Conservation (phyloP, 768 basidiomycete species). For the Lactifluus piperatus region DNA sequence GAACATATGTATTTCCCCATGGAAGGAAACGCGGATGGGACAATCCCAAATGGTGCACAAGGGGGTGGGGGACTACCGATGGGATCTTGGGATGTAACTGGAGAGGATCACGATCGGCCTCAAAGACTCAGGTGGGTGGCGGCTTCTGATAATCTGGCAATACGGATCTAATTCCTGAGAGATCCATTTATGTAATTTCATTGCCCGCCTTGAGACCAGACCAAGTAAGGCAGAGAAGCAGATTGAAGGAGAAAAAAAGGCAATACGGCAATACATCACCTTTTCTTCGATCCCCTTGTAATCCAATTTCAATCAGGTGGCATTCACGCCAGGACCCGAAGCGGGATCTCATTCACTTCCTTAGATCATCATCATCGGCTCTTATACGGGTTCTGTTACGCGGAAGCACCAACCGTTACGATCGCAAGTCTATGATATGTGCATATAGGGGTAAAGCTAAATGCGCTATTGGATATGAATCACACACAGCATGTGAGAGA, state of each 20-base stretch:
- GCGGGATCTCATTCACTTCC: neutral
- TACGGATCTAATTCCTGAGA: constrained; percentile 2
- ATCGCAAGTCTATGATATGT: constrained; percentile 1
- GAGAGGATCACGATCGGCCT: constrained; percentile 12
- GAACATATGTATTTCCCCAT: neutral
- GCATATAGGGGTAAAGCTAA: constrained; percentile 7
- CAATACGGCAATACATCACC: neutral
- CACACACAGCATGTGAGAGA: constrained; percentile 3
- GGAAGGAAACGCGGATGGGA: neutral
- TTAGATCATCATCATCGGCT: constrained; percentile 5
- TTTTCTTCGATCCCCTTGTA: neutral
- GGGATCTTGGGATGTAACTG: constrained; percentile 4
- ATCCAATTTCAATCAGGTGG: neutral
- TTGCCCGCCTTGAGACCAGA: neutral
- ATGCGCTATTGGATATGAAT: constrained; percentile 8
- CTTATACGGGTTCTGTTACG: constrained; percentile 1
- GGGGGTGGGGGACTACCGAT: neutral
- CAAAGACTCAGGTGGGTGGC: neutral
- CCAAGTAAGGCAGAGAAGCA: neutral
- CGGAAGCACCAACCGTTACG: neutral
- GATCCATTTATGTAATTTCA: constrained; percentile 3
- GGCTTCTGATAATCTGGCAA: constrained; percentile 7
- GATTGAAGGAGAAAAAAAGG: neutral
- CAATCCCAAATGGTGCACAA: neutral
- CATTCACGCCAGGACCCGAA: neutral